Evolutionary conservation across 2,329 filamentous ascomycete species (phyloP).

Genomic region (Aspergillus ruber): DNA sequence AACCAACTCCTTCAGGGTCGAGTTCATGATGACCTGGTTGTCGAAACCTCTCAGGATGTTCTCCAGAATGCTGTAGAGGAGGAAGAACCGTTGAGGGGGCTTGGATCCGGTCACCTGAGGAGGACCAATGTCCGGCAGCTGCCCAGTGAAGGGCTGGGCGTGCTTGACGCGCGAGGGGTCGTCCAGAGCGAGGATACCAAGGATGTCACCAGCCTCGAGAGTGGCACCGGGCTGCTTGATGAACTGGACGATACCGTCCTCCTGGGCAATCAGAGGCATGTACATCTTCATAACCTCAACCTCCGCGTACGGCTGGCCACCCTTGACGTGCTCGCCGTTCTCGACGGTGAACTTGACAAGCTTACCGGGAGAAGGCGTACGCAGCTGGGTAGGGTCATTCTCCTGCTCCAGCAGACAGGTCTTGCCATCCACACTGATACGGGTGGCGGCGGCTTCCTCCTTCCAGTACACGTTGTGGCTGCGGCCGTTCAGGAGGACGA

Average conservation of each 20-base stretch:
- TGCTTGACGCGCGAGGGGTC: conserved; percentile 96
- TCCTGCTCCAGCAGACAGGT: conserved; percentile 97
- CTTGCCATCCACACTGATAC: conserved; percentile 94
- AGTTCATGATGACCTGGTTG: conserved; percentile 92
- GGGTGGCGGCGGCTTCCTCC: conserved; percentile 92
- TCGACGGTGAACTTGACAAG: conserved; percentile 97
- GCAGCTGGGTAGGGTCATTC: conserved; percentile 95
- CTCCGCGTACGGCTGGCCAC: conserved; percentile 89
- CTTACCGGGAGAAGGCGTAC: conserved; percentile 92
- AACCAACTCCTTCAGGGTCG: conserved; percentile 81
- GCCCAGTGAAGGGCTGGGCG: conserved; percentile 85
- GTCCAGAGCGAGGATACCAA: conserved; percentile 93
- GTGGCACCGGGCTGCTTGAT: conserved; percentile 99
- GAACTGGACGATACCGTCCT: conserved; percentile 93
- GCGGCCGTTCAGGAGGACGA: conserved; percentile 83
- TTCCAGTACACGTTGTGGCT: conserved; percentile 99
- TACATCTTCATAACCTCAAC: conserved; percentile 99
- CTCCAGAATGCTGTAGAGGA: conserved; percentile 68
- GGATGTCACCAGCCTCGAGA: conserved; percentile 92
- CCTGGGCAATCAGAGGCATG: conserved; percentile 92
- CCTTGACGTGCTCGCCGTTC: conserved; percentile 86
- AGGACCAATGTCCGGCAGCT: conserved; percentile 78
- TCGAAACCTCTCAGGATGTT: conserved; percentile 93
- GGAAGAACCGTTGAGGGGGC: conserved; percentile 77
- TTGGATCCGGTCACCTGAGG: conserved; percentile 86